Conservation (phyloP, 192 early-diverging fungal species). For the Coemansia sp. region DNA sequence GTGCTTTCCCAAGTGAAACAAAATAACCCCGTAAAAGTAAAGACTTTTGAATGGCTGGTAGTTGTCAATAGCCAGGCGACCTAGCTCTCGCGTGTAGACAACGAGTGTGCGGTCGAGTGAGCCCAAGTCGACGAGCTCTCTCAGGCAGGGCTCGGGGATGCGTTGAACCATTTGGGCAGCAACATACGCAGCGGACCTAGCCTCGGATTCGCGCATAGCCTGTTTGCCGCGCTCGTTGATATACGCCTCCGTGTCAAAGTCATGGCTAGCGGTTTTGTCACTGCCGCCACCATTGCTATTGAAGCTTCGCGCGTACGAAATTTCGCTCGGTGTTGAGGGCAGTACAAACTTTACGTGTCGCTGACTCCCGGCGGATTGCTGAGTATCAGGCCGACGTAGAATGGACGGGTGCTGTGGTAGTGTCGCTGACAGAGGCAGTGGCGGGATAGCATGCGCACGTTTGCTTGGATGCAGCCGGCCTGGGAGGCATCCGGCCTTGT, state of each 20-base stretch:
- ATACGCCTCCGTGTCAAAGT: slow-evolving; percentile 14
- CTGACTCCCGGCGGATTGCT: slow-evolving; percentile 1
- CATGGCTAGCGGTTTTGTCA: slow-evolving; percentile 13
- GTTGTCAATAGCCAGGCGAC: slow-evolving; percentile 34
- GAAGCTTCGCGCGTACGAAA: background rate
- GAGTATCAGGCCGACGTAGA: slow-evolving; percentile 19
- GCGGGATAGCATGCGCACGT: slow-evolving; percentile 13
- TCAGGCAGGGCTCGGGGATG: slow-evolving; percentile 31
- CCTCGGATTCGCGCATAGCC: background rate
- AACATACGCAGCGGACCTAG: background rate
- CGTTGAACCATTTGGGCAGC: slow-evolving; percentile 22
- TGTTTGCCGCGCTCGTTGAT: slow-evolving; percentile 10
- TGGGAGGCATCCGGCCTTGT: slow-evolving; percentile 23
- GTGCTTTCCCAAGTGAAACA: slow-evolving; percentile 29
- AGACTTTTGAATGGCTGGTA: slow-evolving; percentile 43
- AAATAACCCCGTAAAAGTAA: slow-evolving; percentile 36
- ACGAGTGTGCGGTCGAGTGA: slow-evolving; percentile 33
- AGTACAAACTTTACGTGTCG: slow-evolving; percentile 40
- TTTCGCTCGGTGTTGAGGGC: slow-evolving; percentile 10
- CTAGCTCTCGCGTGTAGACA: slow-evolving; percentile 26
- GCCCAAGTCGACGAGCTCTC: slow-evolving; percentile 38
- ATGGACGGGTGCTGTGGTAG: slow-evolving; percentile 19
- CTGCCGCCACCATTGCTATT: slow-evolving; percentile 10
- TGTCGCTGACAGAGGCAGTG: slow-evolving; percentile 5
- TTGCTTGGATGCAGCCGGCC: slow-evolving; percentile 30